Evolutionary conservation across 208 protist species (phyloP), one percentile per base, ranked within the genome.

Genomic region (Trypanosoma vivax): DNA sequence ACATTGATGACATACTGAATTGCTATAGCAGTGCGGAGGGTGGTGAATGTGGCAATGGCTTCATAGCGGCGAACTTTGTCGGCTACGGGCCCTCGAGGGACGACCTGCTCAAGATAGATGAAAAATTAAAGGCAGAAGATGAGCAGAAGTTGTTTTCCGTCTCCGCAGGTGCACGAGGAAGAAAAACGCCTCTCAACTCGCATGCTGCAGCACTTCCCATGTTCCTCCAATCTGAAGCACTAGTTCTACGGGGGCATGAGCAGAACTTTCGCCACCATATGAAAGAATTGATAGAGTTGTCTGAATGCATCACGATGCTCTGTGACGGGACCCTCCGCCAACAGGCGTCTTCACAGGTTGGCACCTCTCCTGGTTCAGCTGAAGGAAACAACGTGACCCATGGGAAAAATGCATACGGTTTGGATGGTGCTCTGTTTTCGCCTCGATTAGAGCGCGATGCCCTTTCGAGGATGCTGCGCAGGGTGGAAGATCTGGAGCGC

Each of bases 171-270:
- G 25, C 6, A 9, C 19, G 28, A 34, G 19, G 14, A 3, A 25
- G 37, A 35, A 19, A 6, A 7, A 31, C n/a, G 3, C 9, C 9
- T 23, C 33, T 50, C 19, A 19, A 39, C 16, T 5, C 39, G 9
- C 71, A 70, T 13, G 64, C 69, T 16, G 79, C 83, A 19, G 79
- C 76, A 61, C 67, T 91, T 51, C 83, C 83, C 18, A 91, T 87
- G 83, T 73, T 75, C 30, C 43, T 91, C 43, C 76, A 86, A 48
- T 73, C 70, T 0, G 79, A 91, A 41, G 76, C 77, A 23, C 65
- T 83, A 29, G 54, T 61, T 21, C 59, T 76, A 10, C 73, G 76
- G 0, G 59, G 70, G 2, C 79, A 91, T 56, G 83, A 91, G 49
- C 70, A 83, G 14, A 51, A 71, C 28, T 63, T 73, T 40, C 57